phyloP scores from a whole-genome alignment of 106 monocot genomes.

The Cymbidium sinense region DNA sequence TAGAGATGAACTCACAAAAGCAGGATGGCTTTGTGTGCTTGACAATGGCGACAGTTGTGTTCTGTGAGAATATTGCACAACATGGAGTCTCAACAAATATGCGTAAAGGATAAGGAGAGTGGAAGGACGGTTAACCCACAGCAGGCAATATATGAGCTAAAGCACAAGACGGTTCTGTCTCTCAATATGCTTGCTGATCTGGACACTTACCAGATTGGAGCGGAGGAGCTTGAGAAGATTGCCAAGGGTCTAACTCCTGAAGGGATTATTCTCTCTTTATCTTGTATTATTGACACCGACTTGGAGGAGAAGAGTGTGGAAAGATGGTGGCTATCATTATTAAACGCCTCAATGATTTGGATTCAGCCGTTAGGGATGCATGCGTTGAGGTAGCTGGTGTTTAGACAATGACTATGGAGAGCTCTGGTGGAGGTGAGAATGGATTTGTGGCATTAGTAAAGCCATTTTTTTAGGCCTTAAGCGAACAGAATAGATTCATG shows the following conservation, averaged over 20 bases:
- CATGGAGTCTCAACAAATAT: conserved; percentile 36
- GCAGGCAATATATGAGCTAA: conserved; percentile 59
- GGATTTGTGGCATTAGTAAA: conserved; percentile 38
- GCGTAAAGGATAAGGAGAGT: conserved; percentile 22
- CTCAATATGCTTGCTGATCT: conserved; percentile 84
- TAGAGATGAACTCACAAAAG: too few species aligned
- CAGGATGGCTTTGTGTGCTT: too few species aligned
- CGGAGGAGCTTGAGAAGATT: conserved; percentile 56
- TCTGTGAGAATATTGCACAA: neutral
- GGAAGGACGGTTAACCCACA: conserved; percentile 20
- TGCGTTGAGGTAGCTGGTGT: conserved; percentile 66
- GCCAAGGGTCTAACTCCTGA: conserved; percentile 49
- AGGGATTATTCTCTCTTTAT: conserved; percentile 58
- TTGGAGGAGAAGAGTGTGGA: conserved; percentile 54
- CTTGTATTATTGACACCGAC: conserved; percentile 65
- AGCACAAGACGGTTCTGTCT: conserved; percentile 49
- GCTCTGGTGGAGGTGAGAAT: conserved; percentile 15
- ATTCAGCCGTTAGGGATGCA: conserved; percentile 78
- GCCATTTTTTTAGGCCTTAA: conserved; percentile 59
- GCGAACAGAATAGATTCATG: conserved; percentile 61
- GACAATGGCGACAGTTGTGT: too few species aligned
- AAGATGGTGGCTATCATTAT: conserved; percentile 67
- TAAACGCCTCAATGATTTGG: conserved; percentile 77
- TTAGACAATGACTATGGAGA: conserved; percentile 26
- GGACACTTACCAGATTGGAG: conserved; percentile 77